These are phyloP conservation scores for Pseudotsuga menziesii DNA, from an alignment of 75 land plant genomes.

Conservation along the genomic window DNA sequence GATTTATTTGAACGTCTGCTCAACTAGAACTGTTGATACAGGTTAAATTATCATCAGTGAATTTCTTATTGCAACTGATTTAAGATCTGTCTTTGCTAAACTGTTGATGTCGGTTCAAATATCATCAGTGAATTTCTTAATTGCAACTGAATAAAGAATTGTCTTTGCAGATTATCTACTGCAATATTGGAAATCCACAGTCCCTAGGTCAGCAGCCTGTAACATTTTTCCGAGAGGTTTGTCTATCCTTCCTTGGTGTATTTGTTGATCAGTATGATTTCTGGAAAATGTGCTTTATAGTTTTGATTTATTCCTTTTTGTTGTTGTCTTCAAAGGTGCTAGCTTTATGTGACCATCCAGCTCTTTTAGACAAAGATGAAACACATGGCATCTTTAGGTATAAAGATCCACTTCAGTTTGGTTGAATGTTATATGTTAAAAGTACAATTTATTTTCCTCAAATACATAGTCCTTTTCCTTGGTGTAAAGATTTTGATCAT, in stretches of 20 bases:
- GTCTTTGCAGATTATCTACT: conserved; percentile 61
- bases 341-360: conserved; percentile 90
- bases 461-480: neutral
- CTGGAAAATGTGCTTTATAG: too few species aligned
- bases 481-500: conserved; percentile 1
- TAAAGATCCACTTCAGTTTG: too few species aligned
- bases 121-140: neutral
- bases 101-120: neutral
- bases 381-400: conserved; percentile 93
- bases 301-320: too few species aligned
- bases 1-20: neutral
- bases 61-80: conserved; percentile 2
- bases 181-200: conserved; percentile 99
- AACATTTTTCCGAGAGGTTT: conserved; percentile 96
- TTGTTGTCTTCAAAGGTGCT: conserved; percentile 52
- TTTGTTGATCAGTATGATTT: too few species aligned
- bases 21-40: neutral
- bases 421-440: too few species aligned
- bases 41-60: neutral
- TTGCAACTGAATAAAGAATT: conserved; percentile 4
- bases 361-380: conserved; percentile 84
- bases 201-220: conserved; percentile 96
- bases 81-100: conserved; percentile 8
- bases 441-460: too few species aligned
- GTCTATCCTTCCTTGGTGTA: neutral